These are phyloP conservation scores for Cryptococcus deneoformans DNA, from an alignment of 1,284 basidiomycete species.

Conservation along the genomic window DNA sequence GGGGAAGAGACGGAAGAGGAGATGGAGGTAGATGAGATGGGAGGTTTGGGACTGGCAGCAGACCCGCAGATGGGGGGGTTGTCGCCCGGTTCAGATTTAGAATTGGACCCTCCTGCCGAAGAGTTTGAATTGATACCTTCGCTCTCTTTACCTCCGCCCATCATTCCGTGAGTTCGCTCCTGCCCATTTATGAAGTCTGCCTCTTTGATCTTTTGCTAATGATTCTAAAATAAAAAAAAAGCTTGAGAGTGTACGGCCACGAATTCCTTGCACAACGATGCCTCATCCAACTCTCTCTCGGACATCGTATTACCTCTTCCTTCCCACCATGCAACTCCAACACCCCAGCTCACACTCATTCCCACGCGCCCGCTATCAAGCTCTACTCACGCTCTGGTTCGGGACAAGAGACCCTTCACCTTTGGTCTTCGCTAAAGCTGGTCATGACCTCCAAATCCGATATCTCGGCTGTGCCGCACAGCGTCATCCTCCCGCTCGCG, in stretches of 20 bases:
- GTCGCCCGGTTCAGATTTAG: conserved; percentile 58
- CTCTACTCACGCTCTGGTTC: conserved; percentile 50
- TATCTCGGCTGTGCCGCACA: conserved; percentile 83
- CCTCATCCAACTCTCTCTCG: conserved; percentile 83
- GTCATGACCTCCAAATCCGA: conserved; percentile 84
- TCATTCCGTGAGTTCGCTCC: conserved; percentile 66
- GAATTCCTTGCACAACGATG: conserved; percentile 73
- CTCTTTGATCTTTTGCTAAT: background rate
- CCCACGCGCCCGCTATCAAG: conserved; percentile 51
- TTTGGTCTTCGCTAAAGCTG: conserved; percentile 77
- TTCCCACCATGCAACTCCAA: conserved; percentile 11
- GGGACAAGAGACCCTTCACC: conserved; percentile 42
- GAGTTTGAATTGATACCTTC: conserved; percentile 84
- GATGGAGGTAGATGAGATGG: conserved; percentile 26
- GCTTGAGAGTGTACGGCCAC: conserved; percentile 48
- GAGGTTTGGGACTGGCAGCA: conserved; percentile 43
- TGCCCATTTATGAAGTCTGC: too few species aligned
- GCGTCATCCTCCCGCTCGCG: conserved; percentile 77
- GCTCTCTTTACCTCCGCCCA: conserved; percentile 91
- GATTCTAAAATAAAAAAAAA: conserved; percentile 2
- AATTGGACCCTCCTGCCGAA: conserved; percentile 53
- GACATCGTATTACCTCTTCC: conserved; percentile 55
- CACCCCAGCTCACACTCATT: conserved; percentile 1
- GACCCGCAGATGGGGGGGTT: conserved; percentile 48
- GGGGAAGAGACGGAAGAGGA: conserved; percentile 17